Evolutionary conservation across 371 early-diverging fungal genomes (phyloP).

Genomic region (Mucor mucedo): DNA sequence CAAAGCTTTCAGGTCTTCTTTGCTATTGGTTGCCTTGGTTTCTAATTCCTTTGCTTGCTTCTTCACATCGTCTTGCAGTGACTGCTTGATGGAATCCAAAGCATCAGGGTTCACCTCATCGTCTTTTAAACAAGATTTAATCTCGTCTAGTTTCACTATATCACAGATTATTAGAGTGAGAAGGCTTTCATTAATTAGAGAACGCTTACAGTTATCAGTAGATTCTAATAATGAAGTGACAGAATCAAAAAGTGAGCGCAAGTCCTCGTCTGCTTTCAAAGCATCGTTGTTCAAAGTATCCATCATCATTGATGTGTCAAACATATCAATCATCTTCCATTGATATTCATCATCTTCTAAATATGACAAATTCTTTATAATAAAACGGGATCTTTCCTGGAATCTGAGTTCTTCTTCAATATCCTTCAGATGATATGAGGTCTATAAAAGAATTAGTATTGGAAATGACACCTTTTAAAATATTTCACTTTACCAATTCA

Average conservation of each 20-base stretch:
- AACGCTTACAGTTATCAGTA: constrained; percentile 8
- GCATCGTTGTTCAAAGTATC: background rate
- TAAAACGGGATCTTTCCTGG: background rate
- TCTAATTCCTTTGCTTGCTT: background rate
- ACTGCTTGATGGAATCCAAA: background rate
- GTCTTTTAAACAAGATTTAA: background rate
- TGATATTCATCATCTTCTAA: background rate
- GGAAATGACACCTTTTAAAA: background rate
- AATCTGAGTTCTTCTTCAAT: background rate
- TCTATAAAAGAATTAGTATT: constrained; percentile 1
- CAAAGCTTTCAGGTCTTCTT: background rate
- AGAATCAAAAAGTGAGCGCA: background rate
- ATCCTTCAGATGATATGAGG: background rate
- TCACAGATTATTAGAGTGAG: background rate
- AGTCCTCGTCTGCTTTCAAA: background rate
- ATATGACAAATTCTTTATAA: background rate
- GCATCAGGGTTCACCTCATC: background rate
- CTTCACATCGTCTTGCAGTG: background rate
- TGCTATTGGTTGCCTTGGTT: background rate
- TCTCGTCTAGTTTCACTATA: background rate
- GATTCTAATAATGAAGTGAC: background rate
- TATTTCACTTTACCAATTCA: constrained; percentile 8
- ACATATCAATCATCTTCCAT: constrained; percentile 10
- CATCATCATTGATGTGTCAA: background rate
- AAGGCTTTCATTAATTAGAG: background rate